Evolutionary conservation across 768 basidiomycete genomes (phyloP).

Genomic region (Cytidiella melzeri): DNA sequence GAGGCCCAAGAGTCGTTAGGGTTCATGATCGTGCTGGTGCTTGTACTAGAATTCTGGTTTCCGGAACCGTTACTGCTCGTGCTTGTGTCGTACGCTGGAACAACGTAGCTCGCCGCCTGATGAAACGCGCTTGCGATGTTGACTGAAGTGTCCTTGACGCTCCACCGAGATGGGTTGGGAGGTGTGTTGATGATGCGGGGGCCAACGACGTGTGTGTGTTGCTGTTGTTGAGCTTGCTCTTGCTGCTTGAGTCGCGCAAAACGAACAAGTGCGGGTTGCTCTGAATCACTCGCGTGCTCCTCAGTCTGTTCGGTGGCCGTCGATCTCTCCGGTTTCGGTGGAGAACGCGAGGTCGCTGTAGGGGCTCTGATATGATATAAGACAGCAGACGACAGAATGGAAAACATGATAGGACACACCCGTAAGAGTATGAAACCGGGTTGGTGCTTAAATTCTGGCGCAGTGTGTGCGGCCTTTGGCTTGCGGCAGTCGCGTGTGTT

Average conservation of each 20-base stretch:
- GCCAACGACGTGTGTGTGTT: conserved; percentile 14
- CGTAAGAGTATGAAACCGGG: conserved; percentile 64
- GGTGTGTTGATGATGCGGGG: conserved; percentile 31
- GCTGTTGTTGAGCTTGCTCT: conserved; percentile 20
- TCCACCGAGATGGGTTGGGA: conserved; percentile 63
- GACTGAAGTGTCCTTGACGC: conserved; percentile 78
- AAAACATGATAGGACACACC: conserved; percentile 38
- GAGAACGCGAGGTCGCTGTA: conserved; percentile 49
- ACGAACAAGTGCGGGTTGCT: conserved; percentile 40
- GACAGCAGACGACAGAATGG: conserved; percentile 18
- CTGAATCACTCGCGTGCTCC: conserved; percentile 37
- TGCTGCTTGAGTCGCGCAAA: conserved; percentile 42
- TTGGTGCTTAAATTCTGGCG: conserved; percentile 2
- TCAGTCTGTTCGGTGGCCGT: conserved; percentile 30
- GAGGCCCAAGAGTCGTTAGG: conserved; percentile 68
- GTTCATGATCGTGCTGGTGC: conserved; percentile 30
- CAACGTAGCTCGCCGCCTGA: conserved; percentile 45
- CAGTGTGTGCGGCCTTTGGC: conserved; percentile 2
- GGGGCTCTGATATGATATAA: conserved; percentile 42
- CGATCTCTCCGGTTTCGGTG: conserved; percentile 44
- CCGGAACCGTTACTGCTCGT: conserved; percentile 10
- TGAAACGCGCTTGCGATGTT: conserved; percentile 79
- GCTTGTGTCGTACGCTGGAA: conserved; percentile 13
- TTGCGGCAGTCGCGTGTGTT: conserved; percentile 13
- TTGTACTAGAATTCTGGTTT: conserved; percentile 7